Conservation (phyloP, 2,329 filamentous ascomycete genomes). For the Trichoderma citrinoviride region DNA sequence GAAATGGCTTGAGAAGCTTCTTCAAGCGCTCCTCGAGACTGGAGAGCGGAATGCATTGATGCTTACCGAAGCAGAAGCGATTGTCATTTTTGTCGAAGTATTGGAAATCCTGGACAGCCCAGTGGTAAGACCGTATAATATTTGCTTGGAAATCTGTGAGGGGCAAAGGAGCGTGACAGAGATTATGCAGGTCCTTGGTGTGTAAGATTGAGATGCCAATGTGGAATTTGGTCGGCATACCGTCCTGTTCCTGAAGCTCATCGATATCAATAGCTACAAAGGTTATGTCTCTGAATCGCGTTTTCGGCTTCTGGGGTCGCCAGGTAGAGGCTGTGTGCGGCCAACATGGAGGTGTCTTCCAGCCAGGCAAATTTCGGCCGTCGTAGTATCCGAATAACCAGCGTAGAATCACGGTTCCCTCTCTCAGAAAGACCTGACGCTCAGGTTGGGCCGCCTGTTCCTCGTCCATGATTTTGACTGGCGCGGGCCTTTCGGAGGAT, state of each 20-base stretch:
- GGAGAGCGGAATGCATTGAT: neutral
- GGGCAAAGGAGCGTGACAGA: neutral
- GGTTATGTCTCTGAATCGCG: conserved; percentile 2
- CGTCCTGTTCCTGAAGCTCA: conserved; percentile 10
- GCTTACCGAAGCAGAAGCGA: neutral
- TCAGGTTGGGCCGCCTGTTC: conserved; percentile 1
- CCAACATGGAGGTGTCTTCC: neutral
- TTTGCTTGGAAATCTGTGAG: neutral
- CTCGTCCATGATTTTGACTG: conserved; percentile 9
- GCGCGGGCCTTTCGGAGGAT: neutral
- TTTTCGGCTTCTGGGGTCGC: neutral
- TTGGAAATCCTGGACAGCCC: neutral
- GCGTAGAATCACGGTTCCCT: conserved; percentile 16
- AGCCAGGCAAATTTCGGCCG: conserved; percentile 1
- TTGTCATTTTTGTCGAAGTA: neutral
- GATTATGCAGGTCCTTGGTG: conserved; percentile 17
- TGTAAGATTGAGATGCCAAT: conserved; percentile 20
- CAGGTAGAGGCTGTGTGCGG: neutral
- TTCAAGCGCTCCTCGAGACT: neutral
- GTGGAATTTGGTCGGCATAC: conserved; percentile 15
- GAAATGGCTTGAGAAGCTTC: neutral
- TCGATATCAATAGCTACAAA: conserved; percentile 21
- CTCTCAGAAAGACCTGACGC: conserved; percentile 13
- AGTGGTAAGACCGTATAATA: neutral
- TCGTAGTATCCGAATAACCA: conserved; percentile 19